Conservation (phyloP, 2,329 filamentous ascomycete species). For the Akanthomyces lecanii region DNA sequence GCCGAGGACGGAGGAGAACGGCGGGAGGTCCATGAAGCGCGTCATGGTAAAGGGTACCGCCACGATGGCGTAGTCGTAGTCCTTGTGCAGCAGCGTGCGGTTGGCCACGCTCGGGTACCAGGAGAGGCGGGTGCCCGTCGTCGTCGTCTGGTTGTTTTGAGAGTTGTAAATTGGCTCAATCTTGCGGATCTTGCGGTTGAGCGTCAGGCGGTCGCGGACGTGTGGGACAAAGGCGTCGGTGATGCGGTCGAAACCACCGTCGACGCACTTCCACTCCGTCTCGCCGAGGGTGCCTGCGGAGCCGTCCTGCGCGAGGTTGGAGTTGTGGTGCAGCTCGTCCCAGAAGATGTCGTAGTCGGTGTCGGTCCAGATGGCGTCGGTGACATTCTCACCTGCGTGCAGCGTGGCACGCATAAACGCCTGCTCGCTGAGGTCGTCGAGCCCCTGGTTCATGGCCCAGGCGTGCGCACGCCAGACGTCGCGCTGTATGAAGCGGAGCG, state of each 20-base stretch:
- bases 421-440: constrained; percentile 30
- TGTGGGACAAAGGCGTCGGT: constrained; percentile 29
- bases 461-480: constrained; percentile 29
- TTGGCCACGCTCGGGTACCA: constrained; percentile 11
- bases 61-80: constrained; percentile 33
- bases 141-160: neutral
- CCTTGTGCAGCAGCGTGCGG: constrained; percentile 20
- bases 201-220: constrained; percentile 23
- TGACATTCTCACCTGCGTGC: constrained; percentile 32
- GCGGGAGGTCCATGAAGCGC: constrained; percentile 29
- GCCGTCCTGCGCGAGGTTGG: constrained; percentile 30
- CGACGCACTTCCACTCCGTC: constrained; percentile 26
- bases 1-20: constrained; percentile 24
- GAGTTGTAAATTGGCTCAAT: neutral
- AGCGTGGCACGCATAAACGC: constrained; percentile 32
- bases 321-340: constrained; percentile 32
- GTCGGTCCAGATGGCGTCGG: constrained; percentile 30
- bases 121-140: constrained; percentile 1
- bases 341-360: constrained; percentile 32
- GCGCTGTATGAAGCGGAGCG: constrained; percentile 17
- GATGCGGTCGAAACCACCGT: constrained; percentile 28
- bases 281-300: constrained; percentile 24
- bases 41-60: constrained; percentile 31
- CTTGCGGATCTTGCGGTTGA: constrained; percentile 24
- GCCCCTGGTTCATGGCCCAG: constrained; percentile 26